Conservation (phyloP, 2,329 filamentous ascomycete species). For the Aspergillus sp. region DNA sequence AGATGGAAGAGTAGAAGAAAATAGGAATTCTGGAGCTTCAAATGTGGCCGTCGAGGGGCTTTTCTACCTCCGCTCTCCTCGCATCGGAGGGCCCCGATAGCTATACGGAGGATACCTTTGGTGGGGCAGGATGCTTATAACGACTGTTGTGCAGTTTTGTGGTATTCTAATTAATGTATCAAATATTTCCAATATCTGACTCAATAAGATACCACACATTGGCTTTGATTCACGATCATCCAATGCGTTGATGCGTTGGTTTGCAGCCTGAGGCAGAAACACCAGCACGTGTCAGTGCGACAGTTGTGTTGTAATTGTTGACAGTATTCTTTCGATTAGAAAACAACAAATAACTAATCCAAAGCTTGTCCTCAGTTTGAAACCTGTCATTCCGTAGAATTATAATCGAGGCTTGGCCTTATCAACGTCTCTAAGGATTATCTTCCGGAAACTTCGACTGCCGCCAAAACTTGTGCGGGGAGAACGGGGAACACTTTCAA, state of each 20-base stretch:
- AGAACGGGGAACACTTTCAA: conserved; percentile 1
- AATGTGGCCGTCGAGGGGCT: not conserved
- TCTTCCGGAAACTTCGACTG: conserved; percentile 30
- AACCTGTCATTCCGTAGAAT: not conserved
- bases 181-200: no score
- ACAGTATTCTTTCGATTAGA: no score
- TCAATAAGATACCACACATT: no score
- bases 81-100: conserved; percentile 33
- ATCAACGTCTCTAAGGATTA: no score
- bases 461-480: conserved; percentile 7
- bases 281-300: conserved; percentile 13
- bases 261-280: conserved; percentile 17
- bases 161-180: no score
- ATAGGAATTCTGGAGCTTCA: not conserved
- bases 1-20: conserved; percentile 1
- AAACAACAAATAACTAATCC: no score
- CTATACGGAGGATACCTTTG: conserved; percentile 19
- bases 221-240: not conserved
- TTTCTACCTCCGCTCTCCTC: not conserved
- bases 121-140: conserved; percentile 5
- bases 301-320: not conserved
- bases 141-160: not conserved
- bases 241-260: not conserved
- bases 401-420: no score
- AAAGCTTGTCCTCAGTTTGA: not conserved